Conservation (phyloP, 306 rosid species). For the Luffa aegyptiaca region DNA sequence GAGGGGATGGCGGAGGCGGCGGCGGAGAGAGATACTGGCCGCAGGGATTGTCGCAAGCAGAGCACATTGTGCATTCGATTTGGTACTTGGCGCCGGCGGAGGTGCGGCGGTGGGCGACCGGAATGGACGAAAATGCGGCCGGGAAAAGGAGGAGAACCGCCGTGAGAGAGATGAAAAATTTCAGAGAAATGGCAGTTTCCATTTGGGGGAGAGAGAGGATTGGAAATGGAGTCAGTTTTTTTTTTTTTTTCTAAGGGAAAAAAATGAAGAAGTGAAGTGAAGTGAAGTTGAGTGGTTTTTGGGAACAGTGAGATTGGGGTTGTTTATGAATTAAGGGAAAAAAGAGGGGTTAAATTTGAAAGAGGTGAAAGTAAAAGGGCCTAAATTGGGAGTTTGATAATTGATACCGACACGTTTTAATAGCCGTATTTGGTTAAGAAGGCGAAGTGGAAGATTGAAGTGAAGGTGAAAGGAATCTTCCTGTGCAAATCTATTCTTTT, state of each 20-base stretch:
- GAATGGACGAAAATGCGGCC: not conserved
- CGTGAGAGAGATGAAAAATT: not conserved
- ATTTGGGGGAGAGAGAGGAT: slow-evolving; percentile 14
- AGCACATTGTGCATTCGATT: slow-evolving; percentile 92
- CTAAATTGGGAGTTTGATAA: not conserved
- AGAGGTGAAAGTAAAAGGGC: not conserved
- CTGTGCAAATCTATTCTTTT: not conserved
- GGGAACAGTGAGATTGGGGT: not conserved
- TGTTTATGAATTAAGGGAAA: not conserved
- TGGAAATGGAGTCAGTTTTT: not conserved
- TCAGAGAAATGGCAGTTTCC: slow-evolving; percentile 16
- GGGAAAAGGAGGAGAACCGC: slow-evolving; percentile 1
- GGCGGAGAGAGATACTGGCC: slow-evolving; percentile 40
- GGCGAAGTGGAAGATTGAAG: not conserved
- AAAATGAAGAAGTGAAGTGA: not conserved
- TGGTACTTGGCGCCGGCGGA: slow-evolving; percentile 29
- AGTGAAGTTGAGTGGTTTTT: not conserved
- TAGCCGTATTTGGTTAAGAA: not conserved
- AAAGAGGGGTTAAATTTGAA: not conserved
- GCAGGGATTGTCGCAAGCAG: slow-evolving; percentile 77
- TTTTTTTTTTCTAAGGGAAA: not conserved
- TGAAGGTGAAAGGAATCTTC: not conserved
- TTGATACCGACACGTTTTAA: slow-evolving; percentile 37
- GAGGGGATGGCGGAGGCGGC: slow-evolving; percentile 21
- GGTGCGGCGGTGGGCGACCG: not conserved